Evolutionary conservation across 116 monocot genomes (phyloP).

Genomic region (Zostera marina): DNA sequence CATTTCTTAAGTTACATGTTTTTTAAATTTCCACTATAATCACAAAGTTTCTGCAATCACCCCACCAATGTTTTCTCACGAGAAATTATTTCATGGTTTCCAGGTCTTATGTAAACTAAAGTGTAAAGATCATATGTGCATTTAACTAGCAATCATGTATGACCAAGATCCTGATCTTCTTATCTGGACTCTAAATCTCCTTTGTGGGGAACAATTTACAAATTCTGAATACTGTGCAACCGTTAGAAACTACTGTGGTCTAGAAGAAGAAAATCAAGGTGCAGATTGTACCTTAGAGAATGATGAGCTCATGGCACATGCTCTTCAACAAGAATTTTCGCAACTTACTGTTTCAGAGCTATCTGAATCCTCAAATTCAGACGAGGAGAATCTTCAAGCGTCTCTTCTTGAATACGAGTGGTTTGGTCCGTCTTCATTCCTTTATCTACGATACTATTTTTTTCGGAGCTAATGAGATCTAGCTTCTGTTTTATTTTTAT

Average conservation of each 20-base stretch:
- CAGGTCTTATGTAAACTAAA: background rate
- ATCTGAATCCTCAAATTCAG: constrained; percentile 28
- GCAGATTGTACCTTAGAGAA: constrained; percentile 21
- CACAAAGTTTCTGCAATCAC: too few species aligned
- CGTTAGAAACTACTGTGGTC: constrained; percentile 21
- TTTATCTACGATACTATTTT: background rate
- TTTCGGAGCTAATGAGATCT: background rate
- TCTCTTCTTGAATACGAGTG: constrained; percentile 51
- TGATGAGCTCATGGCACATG: constrained; percentile 41
- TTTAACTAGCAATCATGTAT: constrained; percentile 41
- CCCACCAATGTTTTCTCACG: background rate
- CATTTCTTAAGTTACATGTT: too few species aligned
- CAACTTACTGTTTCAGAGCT: constrained; percentile 55
- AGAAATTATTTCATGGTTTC: background rate
- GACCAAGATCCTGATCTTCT: constrained; percentile 70
- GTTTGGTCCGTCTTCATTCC: constrained; percentile 21
- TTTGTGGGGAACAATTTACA: constrained; percentile 39
- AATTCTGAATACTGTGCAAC: constrained; percentile 37
- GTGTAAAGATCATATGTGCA: background rate
- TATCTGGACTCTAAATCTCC: constrained; percentile 56
- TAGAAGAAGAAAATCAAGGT: constrained; percentile 26
- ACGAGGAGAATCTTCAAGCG: constrained; percentile 39
- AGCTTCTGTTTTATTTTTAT: background rate
- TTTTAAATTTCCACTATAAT: too few species aligned
- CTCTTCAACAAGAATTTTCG: constrained; percentile 49